Evolutionary conservation across 2,329 filamentous ascomycete species (phyloP), one percentile per base, ranked within the genome.

Genomic region (Penicillium sp.): DNA sequence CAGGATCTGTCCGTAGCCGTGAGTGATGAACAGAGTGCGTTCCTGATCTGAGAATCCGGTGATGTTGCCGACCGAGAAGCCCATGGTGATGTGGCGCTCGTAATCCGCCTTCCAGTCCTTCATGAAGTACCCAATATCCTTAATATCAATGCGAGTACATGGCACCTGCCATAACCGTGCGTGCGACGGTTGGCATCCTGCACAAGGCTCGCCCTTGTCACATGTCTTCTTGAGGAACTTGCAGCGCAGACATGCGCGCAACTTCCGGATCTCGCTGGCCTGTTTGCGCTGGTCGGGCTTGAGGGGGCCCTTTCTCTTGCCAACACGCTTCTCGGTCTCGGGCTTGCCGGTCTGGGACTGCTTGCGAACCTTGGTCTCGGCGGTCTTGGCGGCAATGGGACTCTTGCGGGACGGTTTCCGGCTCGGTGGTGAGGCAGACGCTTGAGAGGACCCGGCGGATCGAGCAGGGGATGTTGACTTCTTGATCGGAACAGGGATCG

Each of bases 141-240:
- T 97, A 82, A 97, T 97, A 76, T 97, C 93, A 71, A 97, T 96
- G 61, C 93, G 90, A 41, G 93, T 97, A 82, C 93, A 97, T 60
- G 93, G 93, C 44, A 97, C 93, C 78, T 97, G 93, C 93, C 93
- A 97, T 52, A 97, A 83, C 63, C 93, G 88, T 62, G 93, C 93
- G 75, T 97, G 93, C 21, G 93, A 96, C 50, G 93, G 93, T 79
- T 96, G 90, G 80, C 93, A 97, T 48, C 93, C 93, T 69, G 89
- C 90, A 77, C 93, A 97, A 57, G 93, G 93, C 79, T 97, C 93
- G 63, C 93, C 93, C 81, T 96, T 97, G 77, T 97, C 93, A 73
- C 93, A 97, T 49, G 93, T 97, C 85, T 97, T 97, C 85, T 97
- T 97, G 75, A 97, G 83, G 81, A 97, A 97, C 80, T 97, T 97